Evolutionary conservation across 805 yeast genomes (phyloP).

Genomic region (Candida orba): DNA sequence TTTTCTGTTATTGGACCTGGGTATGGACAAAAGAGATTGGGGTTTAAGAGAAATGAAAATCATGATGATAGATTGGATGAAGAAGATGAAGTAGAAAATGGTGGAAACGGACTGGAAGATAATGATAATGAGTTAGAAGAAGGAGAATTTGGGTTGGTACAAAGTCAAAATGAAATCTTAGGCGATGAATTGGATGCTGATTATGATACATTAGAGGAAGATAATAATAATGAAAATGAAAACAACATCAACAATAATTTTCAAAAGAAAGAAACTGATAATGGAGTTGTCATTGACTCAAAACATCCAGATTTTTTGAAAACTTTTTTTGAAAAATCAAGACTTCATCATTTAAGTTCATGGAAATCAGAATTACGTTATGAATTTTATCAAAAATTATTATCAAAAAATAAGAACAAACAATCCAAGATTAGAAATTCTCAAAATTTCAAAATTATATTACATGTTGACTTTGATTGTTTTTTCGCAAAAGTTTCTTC

Average conservation of each 20-base stretch:
- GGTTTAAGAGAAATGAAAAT: slow-evolving; percentile 3
- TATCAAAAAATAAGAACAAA: slow-evolving; percentile 5
- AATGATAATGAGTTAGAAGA: slow-evolving; percentile 3
- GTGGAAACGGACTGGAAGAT: slow-evolving; percentile 1
- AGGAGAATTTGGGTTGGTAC: background rate
- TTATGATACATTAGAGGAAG: no score
- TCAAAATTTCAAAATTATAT: slow-evolving; percentile 29
- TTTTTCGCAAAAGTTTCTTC: slow-evolving; percentile 87
- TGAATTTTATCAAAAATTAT: slow-evolving; percentile 39
- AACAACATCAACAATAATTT: no score
- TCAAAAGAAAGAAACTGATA: background rate
- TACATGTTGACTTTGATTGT: slow-evolving; percentile 91
- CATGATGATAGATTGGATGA: slow-evolving; percentile 1
- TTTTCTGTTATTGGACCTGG: slow-evolving; percentile 47
- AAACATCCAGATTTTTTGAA: slow-evolving; percentile 69
- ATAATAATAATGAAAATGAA: no score
- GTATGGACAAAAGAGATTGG: slow-evolving; percentile 41
- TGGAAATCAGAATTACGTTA: slow-evolving; percentile 76
- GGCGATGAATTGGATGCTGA: no score
- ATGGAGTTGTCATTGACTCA: slow-evolving; percentile 39
- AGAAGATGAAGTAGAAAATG: background rate
- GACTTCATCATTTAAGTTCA: slow-evolving; percentile 81
- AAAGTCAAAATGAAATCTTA: background rate
- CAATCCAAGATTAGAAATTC: background rate
- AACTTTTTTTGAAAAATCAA: slow-evolving; percentile 69